Evolutionary conservation across 164 flowering plant species (phyloP).

Genomic region (Aristolochia contorta): DNA sequence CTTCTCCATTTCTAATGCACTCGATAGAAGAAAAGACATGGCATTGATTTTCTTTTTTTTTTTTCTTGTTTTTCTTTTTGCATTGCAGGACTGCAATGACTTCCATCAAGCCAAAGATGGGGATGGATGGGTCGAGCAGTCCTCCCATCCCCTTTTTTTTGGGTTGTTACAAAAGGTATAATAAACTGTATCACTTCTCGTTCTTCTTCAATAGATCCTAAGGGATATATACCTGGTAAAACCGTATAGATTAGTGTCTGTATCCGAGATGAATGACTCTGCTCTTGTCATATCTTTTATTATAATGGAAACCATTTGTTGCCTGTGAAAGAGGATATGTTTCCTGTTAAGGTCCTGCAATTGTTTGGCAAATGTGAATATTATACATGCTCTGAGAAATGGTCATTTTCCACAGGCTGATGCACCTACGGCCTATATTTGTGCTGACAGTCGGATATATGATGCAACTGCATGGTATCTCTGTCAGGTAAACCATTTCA

Average conservation of each 20-base stretch:
- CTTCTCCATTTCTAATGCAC: conserved; percentile 2
- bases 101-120: conserved; percentile 97
- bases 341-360: not conserved
- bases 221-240: not conserved
- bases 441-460: conserved; percentile 80
- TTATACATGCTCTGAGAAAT: not conserved
- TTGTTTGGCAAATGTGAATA: not conserved
- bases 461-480: conserved; percentile 90
- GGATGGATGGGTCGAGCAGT: conserved; percentile 99
- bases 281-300: too few species aligned
- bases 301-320: not conserved
- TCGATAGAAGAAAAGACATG: too few species aligned
- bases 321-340: not conserved
- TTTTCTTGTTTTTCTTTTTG: not conserved
- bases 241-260: not conserved
- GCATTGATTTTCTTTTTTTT: too few species aligned
- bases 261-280: too few species aligned
- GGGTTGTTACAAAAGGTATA: conserved; percentile 85
- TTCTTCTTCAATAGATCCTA: not conserved
- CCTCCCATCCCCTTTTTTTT: conserved; percentile 65
- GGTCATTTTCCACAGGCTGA: conserved; percentile 46
- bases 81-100: conserved; percentile 82
- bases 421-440: conserved; percentile 72
- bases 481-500: conserved; percentile 64
- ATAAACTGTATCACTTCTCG: not conserved